Conservation (phyloP, 805 yeast species). For the Spathaspora passalidarum region DNA sequence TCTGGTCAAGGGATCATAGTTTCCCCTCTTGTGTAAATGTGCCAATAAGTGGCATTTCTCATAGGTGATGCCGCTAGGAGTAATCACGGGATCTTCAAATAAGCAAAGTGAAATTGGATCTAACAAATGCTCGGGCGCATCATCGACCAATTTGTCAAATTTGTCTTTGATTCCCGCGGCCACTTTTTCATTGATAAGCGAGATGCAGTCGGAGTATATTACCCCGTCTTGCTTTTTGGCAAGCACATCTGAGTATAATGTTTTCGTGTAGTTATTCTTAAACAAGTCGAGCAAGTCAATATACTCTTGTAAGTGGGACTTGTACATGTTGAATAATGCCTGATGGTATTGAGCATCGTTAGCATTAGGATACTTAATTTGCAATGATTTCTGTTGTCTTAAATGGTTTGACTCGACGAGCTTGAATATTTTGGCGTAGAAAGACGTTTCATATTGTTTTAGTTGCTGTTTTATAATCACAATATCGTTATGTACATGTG, state of each 20-base stretch:
- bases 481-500: constrained; percentile 22
- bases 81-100: constrained; percentile 43
- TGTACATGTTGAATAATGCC: constrained; percentile 17
- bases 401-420: constrained; percentile 20
- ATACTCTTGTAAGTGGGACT: constrained; percentile 17
- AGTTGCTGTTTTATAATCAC: constrained; percentile 18
- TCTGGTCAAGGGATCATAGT: constrained; percentile 42
- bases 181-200: constrained; percentile 9
- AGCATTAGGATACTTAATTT: constrained; percentile 9
- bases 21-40: constrained; percentile 28
- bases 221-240: not conserved
- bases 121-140: constrained; percentile 35
- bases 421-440: constrained; percentile 21
- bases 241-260: constrained; percentile 11
- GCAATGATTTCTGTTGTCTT: constrained; percentile 9
- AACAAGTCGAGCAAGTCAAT: constrained; percentile 18
- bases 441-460: constrained; percentile 17
- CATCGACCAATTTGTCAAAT: constrained; percentile 32
- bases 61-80: constrained; percentile 42
- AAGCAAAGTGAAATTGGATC: constrained; percentile 43
- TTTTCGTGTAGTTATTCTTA: constrained; percentile 23
- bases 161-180: constrained; percentile 1
- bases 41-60: constrained; percentile 38
- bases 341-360: constrained; percentile 13
- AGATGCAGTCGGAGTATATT: constrained; percentile 8